Conservation (phyloP, 805 yeast genomes). For the Danielia oregonensis region DNA sequence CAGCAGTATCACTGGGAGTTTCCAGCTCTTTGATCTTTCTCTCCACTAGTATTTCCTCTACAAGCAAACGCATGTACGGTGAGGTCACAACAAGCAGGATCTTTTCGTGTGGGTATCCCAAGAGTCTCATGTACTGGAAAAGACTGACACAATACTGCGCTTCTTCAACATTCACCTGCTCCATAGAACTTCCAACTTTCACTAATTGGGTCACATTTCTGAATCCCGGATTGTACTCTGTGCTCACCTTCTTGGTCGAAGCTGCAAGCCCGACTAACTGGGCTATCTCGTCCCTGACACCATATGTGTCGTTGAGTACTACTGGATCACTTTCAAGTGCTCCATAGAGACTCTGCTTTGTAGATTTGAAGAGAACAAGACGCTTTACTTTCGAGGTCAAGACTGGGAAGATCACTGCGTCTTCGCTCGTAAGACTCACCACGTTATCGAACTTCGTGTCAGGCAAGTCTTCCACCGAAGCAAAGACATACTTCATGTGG, state of each 20-base stretch:
- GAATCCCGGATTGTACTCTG: conserved; percentile 7
- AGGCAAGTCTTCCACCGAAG: neutral
- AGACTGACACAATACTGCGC: conserved; percentile 46
- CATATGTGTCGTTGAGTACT: no score
- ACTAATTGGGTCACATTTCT: conserved; percentile 9
- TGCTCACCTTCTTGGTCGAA: neutral
- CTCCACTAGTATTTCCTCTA: conserved; percentile 37
- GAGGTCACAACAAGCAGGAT: conserved; percentile 42
- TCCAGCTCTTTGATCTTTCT: conserved; percentile 17
- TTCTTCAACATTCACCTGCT: conserved; percentile 19
- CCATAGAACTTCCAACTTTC: conserved; percentile 3
- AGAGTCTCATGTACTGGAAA: conserved; percentile 42
- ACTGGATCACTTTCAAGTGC: neutral
- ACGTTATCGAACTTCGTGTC: conserved; percentile 5
- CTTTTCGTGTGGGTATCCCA: conserved; percentile 37
- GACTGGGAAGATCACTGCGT: neutral
- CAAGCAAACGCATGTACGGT: conserved; percentile 37
- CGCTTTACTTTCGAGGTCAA: neutral
- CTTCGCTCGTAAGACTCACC: neutral
- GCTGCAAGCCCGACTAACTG: neutral
- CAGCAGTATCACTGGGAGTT: conserved; percentile 2
- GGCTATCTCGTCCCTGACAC: neutral
- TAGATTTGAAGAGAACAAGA: neutral
- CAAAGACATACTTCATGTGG: neutral
- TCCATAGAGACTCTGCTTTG: neutral